Evolutionary conservation across 495 filamentous ascomycete genomes (phyloP).

Genomic region (Aspergillus steynii): DNA sequence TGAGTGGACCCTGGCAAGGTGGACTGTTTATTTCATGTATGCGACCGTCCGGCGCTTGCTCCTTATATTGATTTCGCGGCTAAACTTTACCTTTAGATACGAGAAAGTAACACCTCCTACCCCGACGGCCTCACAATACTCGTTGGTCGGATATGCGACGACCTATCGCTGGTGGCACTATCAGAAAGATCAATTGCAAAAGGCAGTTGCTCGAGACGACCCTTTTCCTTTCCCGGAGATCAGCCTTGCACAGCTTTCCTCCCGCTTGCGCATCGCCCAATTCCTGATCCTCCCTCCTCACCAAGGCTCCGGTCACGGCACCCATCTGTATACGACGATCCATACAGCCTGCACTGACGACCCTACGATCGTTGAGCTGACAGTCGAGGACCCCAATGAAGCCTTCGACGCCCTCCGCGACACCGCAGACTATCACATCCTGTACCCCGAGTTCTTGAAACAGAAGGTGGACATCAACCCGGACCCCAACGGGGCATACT

Average conservation of each 20-base stretch:
- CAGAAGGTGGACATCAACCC: slow-evolving; percentile 46
- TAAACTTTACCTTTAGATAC: slow-evolving; percentile 50
- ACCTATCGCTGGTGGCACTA: slow-evolving; percentile 73
- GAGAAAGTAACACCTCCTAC: slow-evolving; percentile 57
- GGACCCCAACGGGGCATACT: slow-evolving; percentile 36
- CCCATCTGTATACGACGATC: slow-evolving; percentile 77
- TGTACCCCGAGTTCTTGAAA: slow-evolving; percentile 50
- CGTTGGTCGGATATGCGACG: slow-evolving; percentile 82
- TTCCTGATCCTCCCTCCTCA: slow-evolving; percentile 91
- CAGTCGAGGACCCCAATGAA: slow-evolving; percentile 95
- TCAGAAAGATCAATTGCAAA: slow-evolving; percentile 30
- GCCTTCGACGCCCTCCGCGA: slow-evolving; percentile 90
- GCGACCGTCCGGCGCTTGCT: neutral
- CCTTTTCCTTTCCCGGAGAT: slow-evolving; percentile 44
- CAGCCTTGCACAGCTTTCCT: slow-evolving; percentile 53
- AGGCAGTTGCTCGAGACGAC: slow-evolving; percentile 36
- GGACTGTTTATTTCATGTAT: slow-evolving; percentile 82
- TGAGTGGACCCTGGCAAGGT: slow-evolving; percentile 72
- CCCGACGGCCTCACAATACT: slow-evolving; percentile 57
- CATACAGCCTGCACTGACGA: slow-evolving; percentile 63
- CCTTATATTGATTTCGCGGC: neutral
- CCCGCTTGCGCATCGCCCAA: slow-evolving; percentile 84
- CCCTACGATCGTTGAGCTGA: slow-evolving; percentile 72
- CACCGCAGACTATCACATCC: slow-evolving; percentile 71
- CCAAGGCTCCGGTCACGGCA: slow-evolving; percentile 76